A percentile compares a stretch with the other conserved stretches of the same genome.
phyloP scores from a whole-genome alignment of 192 early-diverging fungal species.

The Backusella liffmaniae region DNA sequence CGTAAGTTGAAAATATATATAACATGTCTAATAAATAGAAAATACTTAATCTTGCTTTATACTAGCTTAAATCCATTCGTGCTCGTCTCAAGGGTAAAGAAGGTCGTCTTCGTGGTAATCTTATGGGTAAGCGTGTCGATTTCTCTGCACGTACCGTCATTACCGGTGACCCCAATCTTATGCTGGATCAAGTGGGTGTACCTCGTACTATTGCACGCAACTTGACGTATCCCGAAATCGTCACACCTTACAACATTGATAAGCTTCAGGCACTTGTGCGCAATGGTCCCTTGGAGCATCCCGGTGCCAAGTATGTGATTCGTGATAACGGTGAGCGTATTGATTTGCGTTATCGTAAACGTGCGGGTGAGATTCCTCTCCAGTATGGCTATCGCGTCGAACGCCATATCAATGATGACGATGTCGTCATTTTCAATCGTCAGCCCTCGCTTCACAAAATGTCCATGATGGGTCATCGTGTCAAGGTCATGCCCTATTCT shows the following conservation, averaged over 20 bases:
- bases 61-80: slow-evolving; percentile 57
- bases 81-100: slow-evolving; percentile 98
- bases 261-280: slow-evolving; percentile 81
- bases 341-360: slow-evolving; percentile 85
- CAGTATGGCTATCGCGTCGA: slow-evolving; percentile 75
- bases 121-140: slow-evolving; percentile 99
- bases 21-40: not conserved
- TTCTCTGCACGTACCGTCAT: slow-evolving; percentile 99
- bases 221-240: slow-evolving; percentile 94
- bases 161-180: slow-evolving; percentile 97
- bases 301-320: slow-evolving; percentile 97
- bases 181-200: slow-evolving; percentile 98
- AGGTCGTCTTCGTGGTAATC: slow-evolving; percentile 95
- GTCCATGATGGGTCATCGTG: slow-evolving; percentile 99
- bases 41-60: not conserved
- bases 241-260: slow-evolving; percentile 96
- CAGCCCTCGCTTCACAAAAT: slow-evolving; percentile 99
- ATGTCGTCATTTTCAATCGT: slow-evolving; percentile 98
- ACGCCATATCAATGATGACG: slow-evolving; percentile 91
- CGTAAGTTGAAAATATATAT: slow-evolving; percentile 44
- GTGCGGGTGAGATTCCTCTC: slow-evolving; percentile 78
- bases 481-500: slow-evolving; percentile 98
- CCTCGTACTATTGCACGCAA: slow-evolving; percentile 96
- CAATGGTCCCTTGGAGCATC: slow-evolving; percentile 91
- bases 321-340: slow-evolving; percentile 92